These are phyloP conservation scores for Hyphochytrium catenoides DNA, from an alignment of 352 stramenopile species.

Conservation along the genomic window DNA sequence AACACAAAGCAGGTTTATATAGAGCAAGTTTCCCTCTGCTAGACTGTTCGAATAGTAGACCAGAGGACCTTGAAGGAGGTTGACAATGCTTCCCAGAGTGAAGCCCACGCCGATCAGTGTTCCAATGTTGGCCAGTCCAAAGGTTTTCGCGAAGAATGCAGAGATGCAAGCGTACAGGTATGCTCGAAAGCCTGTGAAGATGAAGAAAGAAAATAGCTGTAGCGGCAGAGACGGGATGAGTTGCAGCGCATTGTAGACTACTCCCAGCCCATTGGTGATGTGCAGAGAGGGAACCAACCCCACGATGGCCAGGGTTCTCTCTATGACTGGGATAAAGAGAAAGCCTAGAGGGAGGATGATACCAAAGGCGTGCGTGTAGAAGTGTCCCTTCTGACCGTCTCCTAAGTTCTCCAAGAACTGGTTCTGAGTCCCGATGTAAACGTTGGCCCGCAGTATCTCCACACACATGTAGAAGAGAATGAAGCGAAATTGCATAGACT, in stretches of 20 bases:
- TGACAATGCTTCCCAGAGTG: conserved; percentile 35
- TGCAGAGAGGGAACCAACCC: conserved; percentile 33
- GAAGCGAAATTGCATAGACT: conserved; percentile 37
- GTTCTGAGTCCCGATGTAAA: conserved; percentile 62
- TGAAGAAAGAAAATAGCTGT: conserved; percentile 37
- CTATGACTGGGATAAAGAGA: conserved; percentile 51
- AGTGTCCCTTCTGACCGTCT: conserved; percentile 22
- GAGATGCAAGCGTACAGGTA: conserved; percentile 65
- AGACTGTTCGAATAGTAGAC: conserved; percentile 13
- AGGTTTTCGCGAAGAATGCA: conserved; percentile 56
- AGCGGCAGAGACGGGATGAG: conserved; percentile 31
- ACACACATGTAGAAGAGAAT: conserved; percentile 35
- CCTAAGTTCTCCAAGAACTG: conserved; percentile 50
- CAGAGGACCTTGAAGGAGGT: conserved; percentile 42
- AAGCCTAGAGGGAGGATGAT: conserved; percentile 53
- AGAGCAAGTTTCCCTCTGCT: no score
- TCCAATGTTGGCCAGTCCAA: conserved; percentile 52
- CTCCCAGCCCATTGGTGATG: conserved; percentile 36
- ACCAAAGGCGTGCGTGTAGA: conserved; percentile 63
- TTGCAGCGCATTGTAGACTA: conserved; percentile 38
- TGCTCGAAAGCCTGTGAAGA: conserved; percentile 52
- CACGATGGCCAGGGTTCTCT: conserved; percentile 42
- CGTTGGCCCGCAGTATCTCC: conserved; percentile 40
- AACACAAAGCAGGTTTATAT: no score
- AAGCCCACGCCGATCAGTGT: conserved; percentile 57